Conservation (phyloP, 805 yeast species). For the Tetrapisispora arboricola region DNA sequence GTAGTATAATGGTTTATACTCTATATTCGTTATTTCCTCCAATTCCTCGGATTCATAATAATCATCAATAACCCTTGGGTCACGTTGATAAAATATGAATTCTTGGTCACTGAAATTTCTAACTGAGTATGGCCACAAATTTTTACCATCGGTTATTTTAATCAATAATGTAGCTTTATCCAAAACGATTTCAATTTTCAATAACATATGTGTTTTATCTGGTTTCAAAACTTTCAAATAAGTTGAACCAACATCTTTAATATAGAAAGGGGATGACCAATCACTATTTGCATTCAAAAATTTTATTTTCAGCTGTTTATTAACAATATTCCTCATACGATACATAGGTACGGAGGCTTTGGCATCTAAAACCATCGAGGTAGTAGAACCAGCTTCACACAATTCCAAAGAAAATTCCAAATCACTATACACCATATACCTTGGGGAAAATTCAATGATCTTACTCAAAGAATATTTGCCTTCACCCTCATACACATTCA, state of each 20-base stretch:
- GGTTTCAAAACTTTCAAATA: conserved; percentile 60
- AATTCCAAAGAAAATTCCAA: conserved; percentile 47
- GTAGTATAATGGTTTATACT: conserved; percentile 71
- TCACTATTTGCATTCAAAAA: conserved; percentile 45
- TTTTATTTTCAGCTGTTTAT: conserved; percentile 53
- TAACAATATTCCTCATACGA: conserved; percentile 40
- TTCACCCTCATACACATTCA: conserved; percentile 68
- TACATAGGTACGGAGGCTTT: conserved; percentile 49
- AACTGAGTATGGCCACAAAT: conserved; percentile 87
- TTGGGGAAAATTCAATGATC: conserved; percentile 70
- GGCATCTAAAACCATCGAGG: conserved; percentile 36
- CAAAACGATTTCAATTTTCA: conserved; percentile 64
- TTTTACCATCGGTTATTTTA: conserved; percentile 58
- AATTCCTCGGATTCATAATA: conserved; percentile 41
- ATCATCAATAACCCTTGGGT: conserved; percentile 42
- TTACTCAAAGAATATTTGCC: conserved; percentile 74
- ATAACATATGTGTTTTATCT: conserved; percentile 54
- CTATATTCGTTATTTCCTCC: conserved; percentile 37
- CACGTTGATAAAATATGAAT: conserved; percentile 75
- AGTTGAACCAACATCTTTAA: conserved; percentile 76
- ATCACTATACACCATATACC: conserved; percentile 64
- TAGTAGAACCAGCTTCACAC: conserved; percentile 58
- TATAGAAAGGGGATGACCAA: conserved; percentile 84
- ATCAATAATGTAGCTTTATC: conserved; percentile 78
- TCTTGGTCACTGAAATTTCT: conserved; percentile 85